Conservation (phyloP, 257 asterid genomes). For the Haberlea rhodopensis region DNA sequence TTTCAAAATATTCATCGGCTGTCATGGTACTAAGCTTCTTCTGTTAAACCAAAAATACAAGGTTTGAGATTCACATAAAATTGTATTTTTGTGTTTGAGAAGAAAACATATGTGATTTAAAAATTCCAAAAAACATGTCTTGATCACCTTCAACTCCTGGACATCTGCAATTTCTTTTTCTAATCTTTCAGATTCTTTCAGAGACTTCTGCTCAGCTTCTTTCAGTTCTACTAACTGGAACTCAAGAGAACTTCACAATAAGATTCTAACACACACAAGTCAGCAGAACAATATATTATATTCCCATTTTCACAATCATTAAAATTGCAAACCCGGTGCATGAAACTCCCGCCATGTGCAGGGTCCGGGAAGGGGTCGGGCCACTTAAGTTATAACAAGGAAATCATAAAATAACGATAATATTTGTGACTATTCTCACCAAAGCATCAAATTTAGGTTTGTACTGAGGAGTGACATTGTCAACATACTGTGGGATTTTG, state of each 20-base stretch:
- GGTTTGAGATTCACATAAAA: constrained; percentile 22
- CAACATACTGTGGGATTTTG: constrained; percentile 77
- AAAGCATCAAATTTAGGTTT: constrained; percentile 80
- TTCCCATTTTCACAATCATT: not conserved
- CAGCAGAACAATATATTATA: not conserved
- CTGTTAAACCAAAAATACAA: constrained; percentile 45
- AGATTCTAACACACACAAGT: constrained; percentile 20
- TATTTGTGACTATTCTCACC: constrained; percentile 46
- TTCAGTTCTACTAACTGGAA: constrained; percentile 87
- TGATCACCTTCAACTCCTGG: constrained; percentile 75
- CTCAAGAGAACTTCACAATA: constrained; percentile 14
- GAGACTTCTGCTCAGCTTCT: constrained; percentile 75
- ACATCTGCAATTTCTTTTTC: constrained; percentile 88
- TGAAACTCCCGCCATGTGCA: too few species aligned
- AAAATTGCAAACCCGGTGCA: too few species aligned
- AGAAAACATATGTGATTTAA: not conserved
- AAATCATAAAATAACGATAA: too few species aligned
- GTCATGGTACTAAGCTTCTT: constrained; percentile 86
- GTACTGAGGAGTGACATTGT: constrained; percentile 82
- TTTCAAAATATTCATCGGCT: constrained; percentile 88
- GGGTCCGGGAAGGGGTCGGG: too few species aligned
- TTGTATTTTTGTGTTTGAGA: not conserved
- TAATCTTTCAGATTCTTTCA: constrained; percentile 78
- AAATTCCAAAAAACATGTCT: not conserved
- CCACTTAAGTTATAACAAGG: too few species aligned